Base-by-base conservation (phyloP, 2,329 filamentous ascomycete species). In the Alternaria sp. region DNA sequence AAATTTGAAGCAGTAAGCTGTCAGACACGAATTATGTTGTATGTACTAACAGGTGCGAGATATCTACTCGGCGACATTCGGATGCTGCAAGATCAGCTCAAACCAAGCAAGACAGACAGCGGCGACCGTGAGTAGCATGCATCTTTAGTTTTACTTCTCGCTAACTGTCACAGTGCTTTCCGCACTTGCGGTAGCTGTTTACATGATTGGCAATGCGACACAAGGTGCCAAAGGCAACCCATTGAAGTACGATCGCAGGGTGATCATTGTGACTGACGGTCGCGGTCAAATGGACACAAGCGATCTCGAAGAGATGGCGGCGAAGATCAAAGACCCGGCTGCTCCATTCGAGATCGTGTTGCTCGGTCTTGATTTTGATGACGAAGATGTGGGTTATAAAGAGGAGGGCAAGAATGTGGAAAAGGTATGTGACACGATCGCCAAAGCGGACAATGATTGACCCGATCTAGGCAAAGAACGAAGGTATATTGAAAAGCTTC, bases 281-380 rank as follows among this genome's bases (percentile, higher is more conserved):
- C 86, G 87, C 60, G 91, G 91, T 0, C 77, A 82, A 3, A 90
- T 97, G 78, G 92, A 95, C 67, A 86, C 84, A 3, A 90, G 93
- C 57, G 91, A 89, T 55, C 78, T 94, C 14, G 85, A 87, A 1
- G 86, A 90, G 1, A 94, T 98, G 66, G 85, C 88, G 0, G 82
- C 82, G 46, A 93, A 93, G 76, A 87, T 97, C 49, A 92, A 92
- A 66, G 86, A 90, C 9, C 87, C 91, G 41, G 71, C 71, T 28
- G 71, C 73, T 20, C 87, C 87, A 4, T 96, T 98, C 63, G 88
- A 96, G 66, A 83, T 99, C 46, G 86, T 90, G 2, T 83, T 98
- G 11, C 82, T 98, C 58, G 96, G 96, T 14, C 88, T 97, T 18
- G 96, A 99, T 78, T 98, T 99, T 79, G 94, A 99, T 76, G 94